Evolutionary conservation across 768 basidiomycete genomes (phyloP).

Genomic region (Tulasnella sp.): DNA sequence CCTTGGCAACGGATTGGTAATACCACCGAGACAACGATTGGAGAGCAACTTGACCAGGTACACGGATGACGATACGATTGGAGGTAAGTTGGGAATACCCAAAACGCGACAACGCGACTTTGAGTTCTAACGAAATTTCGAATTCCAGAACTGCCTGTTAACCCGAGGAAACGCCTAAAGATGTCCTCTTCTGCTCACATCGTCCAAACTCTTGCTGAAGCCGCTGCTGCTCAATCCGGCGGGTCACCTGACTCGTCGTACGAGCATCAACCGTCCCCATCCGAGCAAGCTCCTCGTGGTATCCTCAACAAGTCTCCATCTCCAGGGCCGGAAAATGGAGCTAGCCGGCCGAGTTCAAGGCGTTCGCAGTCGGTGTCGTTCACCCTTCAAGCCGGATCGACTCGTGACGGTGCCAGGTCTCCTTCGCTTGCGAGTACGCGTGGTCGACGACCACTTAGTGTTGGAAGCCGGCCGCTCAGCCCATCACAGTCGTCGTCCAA

Average conservation of each 20-base stretch:
- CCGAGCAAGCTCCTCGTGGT: neutral
- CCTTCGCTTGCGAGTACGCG: neutral
- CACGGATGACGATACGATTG: constrained; percentile 11
- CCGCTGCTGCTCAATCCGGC: neutral
- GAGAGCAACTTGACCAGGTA: constrained; percentile 12
- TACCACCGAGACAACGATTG: neutral
- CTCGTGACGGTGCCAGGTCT: neutral
- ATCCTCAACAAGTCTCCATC: neutral
- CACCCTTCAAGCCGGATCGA: neutral
- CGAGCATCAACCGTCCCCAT: neutral
- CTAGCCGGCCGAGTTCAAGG: constrained; percentile 18
- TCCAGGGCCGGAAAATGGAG: neutral
- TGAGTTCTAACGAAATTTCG: neutral
- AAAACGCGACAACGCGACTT: no score
- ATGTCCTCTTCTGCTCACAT: neutral
- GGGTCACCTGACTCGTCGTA: neutral
- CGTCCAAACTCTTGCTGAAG: constrained; percentile 19
- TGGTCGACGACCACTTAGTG: neutral
- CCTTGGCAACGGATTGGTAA: neutral
- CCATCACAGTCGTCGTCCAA: neutral
- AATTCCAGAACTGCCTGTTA: constrained; percentile 16
- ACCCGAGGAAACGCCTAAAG: constrained; percentile 22
- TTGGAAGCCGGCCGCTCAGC: neutral
- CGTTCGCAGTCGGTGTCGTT: constrained; percentile 21
- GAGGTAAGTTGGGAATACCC: constrained; percentile 8